phyloP scores from a whole-genome alignment of 2,329 filamentous ascomycete genomes.

The Tolypocladium tundrense region DNA sequence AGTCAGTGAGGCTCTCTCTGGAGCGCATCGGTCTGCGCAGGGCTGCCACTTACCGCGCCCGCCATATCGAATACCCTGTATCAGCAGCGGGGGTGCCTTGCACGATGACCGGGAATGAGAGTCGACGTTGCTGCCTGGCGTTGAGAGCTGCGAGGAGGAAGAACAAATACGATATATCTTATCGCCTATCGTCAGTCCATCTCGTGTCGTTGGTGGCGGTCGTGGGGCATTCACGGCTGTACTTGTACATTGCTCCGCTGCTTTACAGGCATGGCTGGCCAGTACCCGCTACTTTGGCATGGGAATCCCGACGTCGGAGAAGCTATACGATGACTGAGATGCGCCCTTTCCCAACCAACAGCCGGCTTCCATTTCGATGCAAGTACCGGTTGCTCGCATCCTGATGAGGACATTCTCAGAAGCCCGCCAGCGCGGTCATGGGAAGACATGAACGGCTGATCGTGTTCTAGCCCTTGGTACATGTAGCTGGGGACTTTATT shows the following conservation, averaged over 20 bases:
- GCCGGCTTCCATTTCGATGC: no score
- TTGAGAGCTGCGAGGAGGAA: neutral
- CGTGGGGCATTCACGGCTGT: neutral
- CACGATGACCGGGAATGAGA: neutral
- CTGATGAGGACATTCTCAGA: no score
- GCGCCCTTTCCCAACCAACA: neutral
- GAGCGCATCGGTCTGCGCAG: neutral
- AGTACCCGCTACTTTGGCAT: neutral
- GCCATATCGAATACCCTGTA: slow-evolving; percentile 12
- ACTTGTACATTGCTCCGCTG: neutral
- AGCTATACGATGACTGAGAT: neutral
- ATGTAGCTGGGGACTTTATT: no score
- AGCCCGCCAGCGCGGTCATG: no score
- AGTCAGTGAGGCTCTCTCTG: slow-evolving; percentile 3
- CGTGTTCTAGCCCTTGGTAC: no score
- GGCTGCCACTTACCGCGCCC: slow-evolving; percentile 14
- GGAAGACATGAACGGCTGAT: no score
- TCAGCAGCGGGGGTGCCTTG: neutral
- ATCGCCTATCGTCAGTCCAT: neutral
- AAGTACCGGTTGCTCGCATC: no score
- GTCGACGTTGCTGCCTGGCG: neutral
- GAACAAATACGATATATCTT: neutral
- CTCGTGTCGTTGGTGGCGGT: neutral
- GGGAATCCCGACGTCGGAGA: neutral
- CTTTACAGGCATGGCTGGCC: neutral